Base-by-base conservation (phyloP, 1,284 basidiomycete species). In the Cryptococcus depauperatus region DNA sequence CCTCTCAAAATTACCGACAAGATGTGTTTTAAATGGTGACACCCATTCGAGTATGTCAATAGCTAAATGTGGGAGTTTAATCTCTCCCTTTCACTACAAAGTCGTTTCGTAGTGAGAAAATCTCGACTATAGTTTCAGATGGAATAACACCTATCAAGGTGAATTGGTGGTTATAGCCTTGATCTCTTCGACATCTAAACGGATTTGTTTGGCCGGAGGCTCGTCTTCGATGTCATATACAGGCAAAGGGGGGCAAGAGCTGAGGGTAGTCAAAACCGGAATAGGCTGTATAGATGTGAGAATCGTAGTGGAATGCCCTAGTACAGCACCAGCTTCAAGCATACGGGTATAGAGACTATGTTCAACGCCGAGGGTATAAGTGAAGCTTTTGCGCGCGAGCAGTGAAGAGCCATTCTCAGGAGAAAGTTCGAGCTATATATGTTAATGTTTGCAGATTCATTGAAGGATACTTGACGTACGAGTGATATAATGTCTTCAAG, bases 401-500 rank as follows among this genome's bases (percentile, higher is more conserved):
- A 71, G 34, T 76, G 40, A 82, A 71, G 3, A 73, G 65, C 22
- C 70, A 35, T 49, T 78, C 70, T 19, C 41, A 10, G 57, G 46
- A 2, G 66, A 66, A 4, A 81, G 66, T 56, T 86, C 82, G 23
- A 88, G 76, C 79, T 88, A 64, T 3, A 8, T n/a, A 14, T 19
- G 35, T 21, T 41, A 11, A 32, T 9, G 5, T 19, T 33, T 27
- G 21, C 13, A 7, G 4, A n/a, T 35, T 21, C 13, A 35, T 18
- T 16, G 35, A 28, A 29, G 7, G 19, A n/a, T 14, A 14, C 22
- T 14, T 3, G 13, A 71, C 81, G 44, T 43, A 86, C 85, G 64
- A 88, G 64, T 7, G 81, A 79, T 48, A 97, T 90, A 34, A 97
- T 70, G 65, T 97, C 89, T 60, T 96, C 92, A 4, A 98, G 74